Base-by-base conservation (phyloP, 2,329 filamentous ascomycete genomes). In the Rasamsonia emersonii region DNA sequence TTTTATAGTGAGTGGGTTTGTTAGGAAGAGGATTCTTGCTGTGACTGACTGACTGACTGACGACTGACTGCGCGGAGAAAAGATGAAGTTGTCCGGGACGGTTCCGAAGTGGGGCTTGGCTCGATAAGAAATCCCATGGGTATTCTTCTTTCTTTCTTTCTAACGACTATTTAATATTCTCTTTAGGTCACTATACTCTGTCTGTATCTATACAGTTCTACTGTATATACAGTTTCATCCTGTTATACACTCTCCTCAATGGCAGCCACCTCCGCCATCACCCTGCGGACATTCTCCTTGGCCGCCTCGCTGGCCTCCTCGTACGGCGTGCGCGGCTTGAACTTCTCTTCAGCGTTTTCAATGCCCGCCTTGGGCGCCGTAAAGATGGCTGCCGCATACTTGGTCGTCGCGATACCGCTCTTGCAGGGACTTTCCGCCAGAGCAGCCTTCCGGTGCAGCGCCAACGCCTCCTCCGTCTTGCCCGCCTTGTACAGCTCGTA, bases 361-460 rank as follows among this genome's bases (percentile, higher is more conserved):
- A 83, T 71, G 0, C 75, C 75, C 1, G 78, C 77, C 31, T 58
- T 53, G 35, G 55, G 65, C 2, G 75, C 79, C 19, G 73, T 73
- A 42, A 70, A 74, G 18, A 76, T 56, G 3, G 73, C 68, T 0
- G 75, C 76, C 0, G 77, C 79, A 49, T 79, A 82, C 58, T 84
- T 83, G n/a, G 73, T 75, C 2, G 67, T 65, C 6, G 76, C 77
- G 44, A 83, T 79, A 4, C 79, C 79, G 8, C 68, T 66, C 56
- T 83, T 82, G 46, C 71, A 73, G 1, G 73, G 70, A 35, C 70
- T 71, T 53, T 84, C 79, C 0, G 78, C 78, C 31, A 82, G 55
- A 5, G 78, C 75, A 0, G 77, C 73, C 49, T 69, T 70, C 35
- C 65, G 59, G 45, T 83, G 78, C 49, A 83, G 50, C 32, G 59